These are phyloP conservation scores for Populus hybrid DNA, from an alignment of 441 rosid genomes.

Conservation along the genomic window DNA sequence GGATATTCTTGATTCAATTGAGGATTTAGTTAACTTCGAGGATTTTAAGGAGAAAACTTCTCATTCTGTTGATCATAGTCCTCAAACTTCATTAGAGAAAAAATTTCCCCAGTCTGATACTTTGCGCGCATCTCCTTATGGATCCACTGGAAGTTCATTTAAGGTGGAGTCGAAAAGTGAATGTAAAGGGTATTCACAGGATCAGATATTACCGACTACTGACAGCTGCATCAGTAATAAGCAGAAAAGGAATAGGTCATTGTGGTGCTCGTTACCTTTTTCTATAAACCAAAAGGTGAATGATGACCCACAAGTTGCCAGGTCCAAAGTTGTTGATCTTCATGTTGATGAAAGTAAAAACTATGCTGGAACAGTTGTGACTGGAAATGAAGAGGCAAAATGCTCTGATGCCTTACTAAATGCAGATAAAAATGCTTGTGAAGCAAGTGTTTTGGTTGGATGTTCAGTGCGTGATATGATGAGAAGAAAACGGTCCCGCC, in stretches of 20 bases:
- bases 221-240: slow-evolving; percentile 30
- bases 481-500: slow-evolving; percentile 70
- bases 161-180: slow-evolving; percentile 41
- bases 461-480: slow-evolving; percentile 86
- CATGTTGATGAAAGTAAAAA: slow-evolving; percentile 32
- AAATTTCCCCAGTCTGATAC: slow-evolving; percentile 42
- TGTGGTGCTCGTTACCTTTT: slow-evolving; percentile 79
- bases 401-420: slow-evolving; percentile 27
- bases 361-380: slow-evolving; percentile 14
- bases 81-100: slow-evolving; percentile 39
- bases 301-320: slow-evolving; percentile 30
- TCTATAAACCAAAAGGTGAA: slow-evolving; percentile 31
- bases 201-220: slow-evolving; percentile 27
- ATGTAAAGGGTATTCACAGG: slow-evolving; percentile 27
- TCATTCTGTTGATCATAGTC: slow-evolving; percentile 24
- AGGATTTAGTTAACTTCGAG: slow-evolving; percentile 44
- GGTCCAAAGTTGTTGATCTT: slow-evolving; percentile 29
- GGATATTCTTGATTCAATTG: slow-evolving; percentile 94
- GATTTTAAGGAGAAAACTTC: slow-evolving; percentile 40
- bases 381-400: slow-evolving; percentile 33
- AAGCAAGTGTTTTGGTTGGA: slow-evolving; percentile 36
- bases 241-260: slow-evolving; percentile 37
- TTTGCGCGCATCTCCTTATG: slow-evolving; percentile 33
- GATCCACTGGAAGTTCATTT: slow-evolving; percentile 39
- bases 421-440: slow-evolving; percentile 32